Conservation (phyloP, 805 yeast species). For the Metschnikowia lachancei region DNA sequence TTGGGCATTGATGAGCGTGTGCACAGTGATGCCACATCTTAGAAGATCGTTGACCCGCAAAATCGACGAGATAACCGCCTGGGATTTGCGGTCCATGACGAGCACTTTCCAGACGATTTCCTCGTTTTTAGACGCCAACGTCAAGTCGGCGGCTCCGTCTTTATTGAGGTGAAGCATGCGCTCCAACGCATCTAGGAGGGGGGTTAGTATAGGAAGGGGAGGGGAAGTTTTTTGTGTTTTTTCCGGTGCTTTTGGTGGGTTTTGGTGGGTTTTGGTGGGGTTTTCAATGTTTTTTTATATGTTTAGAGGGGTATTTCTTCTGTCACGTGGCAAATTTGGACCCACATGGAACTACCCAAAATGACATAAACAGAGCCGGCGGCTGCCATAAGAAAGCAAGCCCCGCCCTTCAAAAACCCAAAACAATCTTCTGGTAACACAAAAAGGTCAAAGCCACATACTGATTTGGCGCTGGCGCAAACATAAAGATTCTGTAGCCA, state of each 20-base stretch:
- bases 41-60: constrained; percentile 86
- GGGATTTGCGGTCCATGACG: constrained; percentile 75
- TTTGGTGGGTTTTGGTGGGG: no score
- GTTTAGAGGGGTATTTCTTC: no score
- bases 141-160: constrained; percentile 52
- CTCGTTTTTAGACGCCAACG: constrained; percentile 55
- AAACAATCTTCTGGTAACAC: no score
- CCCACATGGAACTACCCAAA: neutral
- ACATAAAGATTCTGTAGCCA: constrained; percentile 15
- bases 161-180: constrained; percentile 83
- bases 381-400: no score
- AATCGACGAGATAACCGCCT: constrained; percentile 87
- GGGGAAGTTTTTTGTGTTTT: no score
- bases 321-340: neutral
- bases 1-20: constrained; percentile 65
- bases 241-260: no score
- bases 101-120: constrained; percentile 89
- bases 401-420: no score
- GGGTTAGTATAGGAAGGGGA: neutral
- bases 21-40: constrained; percentile 89
- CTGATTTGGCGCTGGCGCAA: constrained; percentile 15
- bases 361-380: neutral
- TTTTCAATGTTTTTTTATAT: no score
- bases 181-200: constrained; percentile 45
- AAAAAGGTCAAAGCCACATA: constrained; percentile 2